Conservation (phyloP, 2,329 filamentous ascomycete genomes). For the Talaromyces pinophilus region DNA sequence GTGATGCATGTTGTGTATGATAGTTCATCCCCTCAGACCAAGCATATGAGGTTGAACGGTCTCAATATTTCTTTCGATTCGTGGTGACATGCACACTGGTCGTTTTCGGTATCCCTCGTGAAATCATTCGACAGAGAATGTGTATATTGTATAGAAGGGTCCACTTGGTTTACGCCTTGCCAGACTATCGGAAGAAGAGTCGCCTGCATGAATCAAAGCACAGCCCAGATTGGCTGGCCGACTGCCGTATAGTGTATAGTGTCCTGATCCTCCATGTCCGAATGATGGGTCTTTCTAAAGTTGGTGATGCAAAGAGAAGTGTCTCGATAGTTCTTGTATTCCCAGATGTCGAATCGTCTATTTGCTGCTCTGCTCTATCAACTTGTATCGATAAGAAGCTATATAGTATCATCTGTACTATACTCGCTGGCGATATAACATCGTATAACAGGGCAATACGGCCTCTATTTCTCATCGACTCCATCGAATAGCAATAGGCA, state of each 20-base stretch:
- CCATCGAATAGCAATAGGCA: constrained; percentile 22
- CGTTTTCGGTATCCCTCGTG: background rate
- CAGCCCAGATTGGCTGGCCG: background rate
- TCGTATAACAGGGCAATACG: constrained; percentile 33
- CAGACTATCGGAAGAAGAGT: background rate
- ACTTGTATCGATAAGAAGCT: constrained; percentile 69
- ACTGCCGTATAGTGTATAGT: constrained; percentile 4
- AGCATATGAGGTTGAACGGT: background rate
- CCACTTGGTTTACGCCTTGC: constrained; percentile 15
- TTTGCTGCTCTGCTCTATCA: constrained; percentile 64
- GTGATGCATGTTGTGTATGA: background rate
- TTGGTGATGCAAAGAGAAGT: constrained; percentile 66
- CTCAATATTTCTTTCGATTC: background rate
- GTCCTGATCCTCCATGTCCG: constrained; percentile 14
- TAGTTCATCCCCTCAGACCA: background rate
- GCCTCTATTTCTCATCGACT: constrained; percentile 31
- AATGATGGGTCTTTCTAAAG: constrained; percentile 64
- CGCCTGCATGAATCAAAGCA: background rate
- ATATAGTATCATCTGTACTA: constrained; percentile 58
- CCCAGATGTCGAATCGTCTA: constrained; percentile 44
- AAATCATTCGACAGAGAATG: background rate
- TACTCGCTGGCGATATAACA: constrained; percentile 43
- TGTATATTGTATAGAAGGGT: constrained; percentile 11
- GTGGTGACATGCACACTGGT: background rate
- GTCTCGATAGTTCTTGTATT: constrained; percentile 41